Base-by-base conservation (phyloP, 192 early-diverging fungal species). In the Umbelopsis isabellina region DNA sequence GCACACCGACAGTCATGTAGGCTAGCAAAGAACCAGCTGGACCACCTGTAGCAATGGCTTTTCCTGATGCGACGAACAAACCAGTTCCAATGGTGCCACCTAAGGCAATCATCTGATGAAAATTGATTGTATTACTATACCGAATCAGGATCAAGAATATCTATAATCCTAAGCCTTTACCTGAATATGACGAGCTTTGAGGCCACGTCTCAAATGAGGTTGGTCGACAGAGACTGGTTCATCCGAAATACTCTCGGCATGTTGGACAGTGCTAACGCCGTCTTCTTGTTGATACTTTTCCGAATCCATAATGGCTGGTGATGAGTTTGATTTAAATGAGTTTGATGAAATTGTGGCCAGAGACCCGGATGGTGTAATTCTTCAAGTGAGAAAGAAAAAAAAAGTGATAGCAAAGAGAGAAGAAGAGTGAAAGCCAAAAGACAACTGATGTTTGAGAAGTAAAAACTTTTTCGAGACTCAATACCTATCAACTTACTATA, bases 21-120 rank as follows among this genome's bases (percentile, higher is more conserved):
- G 86, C 88, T 5, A 91, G 66, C 65, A 95, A 80, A 1, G 89
- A 84, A 37, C 93, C 92, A 4, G 84, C 85, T 3, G 93, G 91
- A 0, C 93, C 93, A 20, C 89, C 92, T 0, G 70, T 64, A 2
- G 87, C 83, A 18, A 95, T 80, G 9, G 89, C 88, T 27, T 78
- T 82, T 66, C 89, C 92, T 66, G 85, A 84, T 25, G 91, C 91
- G 58, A 93, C 79, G 75, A 93, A 93, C 18, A 93, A 75, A 58
- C 92, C 92, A 3, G 92, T 93, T 45, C 91, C 77, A 65, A 75
- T 79, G 1, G 78, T 77, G 13, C 75, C 75, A 35, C 75, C 75
- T 12, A 77, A 37, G n/a, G 75, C 75, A 72, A 77, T 77, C 75
- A 77, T 77, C 65, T 71, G 11, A 18, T 33, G 6, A 61, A 35